A percentile compares a stretch with the other conserved stretches of the same genome.
Conservation (phyloP, 345 rosid genomes). For the Lepidium didymum region DNA sequence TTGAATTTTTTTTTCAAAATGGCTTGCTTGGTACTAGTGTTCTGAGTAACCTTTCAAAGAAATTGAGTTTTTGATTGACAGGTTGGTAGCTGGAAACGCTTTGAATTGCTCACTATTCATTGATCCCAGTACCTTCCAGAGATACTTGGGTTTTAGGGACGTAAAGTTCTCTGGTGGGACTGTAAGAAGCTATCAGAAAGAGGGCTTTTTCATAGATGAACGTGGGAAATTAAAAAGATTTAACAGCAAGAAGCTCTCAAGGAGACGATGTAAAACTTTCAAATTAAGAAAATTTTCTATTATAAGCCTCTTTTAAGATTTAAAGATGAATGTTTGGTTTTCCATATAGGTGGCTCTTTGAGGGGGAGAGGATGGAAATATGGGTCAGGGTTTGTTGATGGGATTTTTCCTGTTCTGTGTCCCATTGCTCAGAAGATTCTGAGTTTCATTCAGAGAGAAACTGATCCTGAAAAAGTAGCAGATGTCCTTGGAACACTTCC, state of each 20-base stretch:
- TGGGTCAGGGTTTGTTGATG: conserved; percentile 93
- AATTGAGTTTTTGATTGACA: conserved; percentile 5
- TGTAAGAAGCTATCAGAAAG: conserved; percentile 36
- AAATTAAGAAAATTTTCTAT: neutral
- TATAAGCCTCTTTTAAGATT: neutral
- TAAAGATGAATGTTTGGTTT: neutral
- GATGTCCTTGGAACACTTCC: conserved; percentile 60
- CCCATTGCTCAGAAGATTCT: conserved; percentile 70
- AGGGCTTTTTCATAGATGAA: conserved; percentile 58
- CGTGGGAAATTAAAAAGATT: conserved; percentile 61
- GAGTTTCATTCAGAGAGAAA: conserved; percentile 43
- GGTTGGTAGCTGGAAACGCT: conserved; percentile 42
- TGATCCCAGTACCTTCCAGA: conserved; percentile 25
- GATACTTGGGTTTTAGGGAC: conserved; percentile 26
- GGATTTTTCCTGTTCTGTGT: conserved; percentile 81
- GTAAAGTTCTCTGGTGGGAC: conserved; percentile 27
- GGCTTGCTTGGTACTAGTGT: neutral
- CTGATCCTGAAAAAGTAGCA: conserved; percentile 37
- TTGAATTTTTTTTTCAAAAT: neutral
- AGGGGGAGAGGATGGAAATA: conserved; percentile 94
- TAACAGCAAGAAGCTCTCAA: conserved; percentile 57
- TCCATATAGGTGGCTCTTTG: conserved; percentile 65
- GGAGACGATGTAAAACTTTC: conserved; percentile 47
- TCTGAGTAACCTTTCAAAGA: neutral
- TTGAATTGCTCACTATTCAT: conserved; percentile 27